These are phyloP conservation scores for Diversispora epigaea DNA, from an alignment of 192 early-diverging fungal genomes.

Conservation along the genomic window DNA sequence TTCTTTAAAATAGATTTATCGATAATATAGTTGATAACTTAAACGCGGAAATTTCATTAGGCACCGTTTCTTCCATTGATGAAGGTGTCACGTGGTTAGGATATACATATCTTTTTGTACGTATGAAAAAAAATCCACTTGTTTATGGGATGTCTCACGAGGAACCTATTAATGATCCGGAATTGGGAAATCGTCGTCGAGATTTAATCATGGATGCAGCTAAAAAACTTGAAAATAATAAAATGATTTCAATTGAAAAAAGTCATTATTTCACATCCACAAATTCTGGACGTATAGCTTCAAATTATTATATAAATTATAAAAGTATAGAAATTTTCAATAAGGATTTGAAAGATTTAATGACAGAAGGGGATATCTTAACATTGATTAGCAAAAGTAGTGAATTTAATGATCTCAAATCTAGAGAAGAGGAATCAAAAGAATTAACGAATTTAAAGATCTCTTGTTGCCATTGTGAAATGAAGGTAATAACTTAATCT, in stretches of 20 bases:
- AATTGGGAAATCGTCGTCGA: constrained; percentile 73
- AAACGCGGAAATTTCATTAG: constrained; percentile 95
- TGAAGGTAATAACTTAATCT: constrained; percentile 54
- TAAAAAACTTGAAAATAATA: constrained; percentile 67
- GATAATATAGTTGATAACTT: constrained; percentile 87
- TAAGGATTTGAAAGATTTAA: constrained; percentile 75
- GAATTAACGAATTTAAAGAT: constrained; percentile 75
- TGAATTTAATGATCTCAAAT: constrained; percentile 93
- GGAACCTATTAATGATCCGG: constrained; percentile 75
- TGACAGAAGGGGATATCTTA: constrained; percentile 94
- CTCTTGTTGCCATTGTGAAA: constrained; percentile 79
- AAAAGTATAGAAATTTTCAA: constrained; percentile 89
- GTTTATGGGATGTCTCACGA: constrained; percentile 86
- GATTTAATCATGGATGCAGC: constrained; percentile 83
- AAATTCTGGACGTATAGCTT: constrained; percentile 91
- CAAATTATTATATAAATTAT: constrained; percentile 88
- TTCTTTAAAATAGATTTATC: constrained; percentile 60
- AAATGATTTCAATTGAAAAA: constrained; percentile 92
- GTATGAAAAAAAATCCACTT: constrained; percentile 94
- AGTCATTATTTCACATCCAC: constrained; percentile 85
- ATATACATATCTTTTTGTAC: constrained; percentile 95
- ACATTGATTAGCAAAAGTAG: constrained; percentile 84
- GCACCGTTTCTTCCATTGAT: constrained; percentile 92
- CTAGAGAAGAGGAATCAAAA: constrained; percentile 82
- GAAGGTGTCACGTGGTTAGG: constrained; percentile 97